Conservation (phyloP, 371 early-diverging fungal genomes). For the Mortierella sp. region DNA sequence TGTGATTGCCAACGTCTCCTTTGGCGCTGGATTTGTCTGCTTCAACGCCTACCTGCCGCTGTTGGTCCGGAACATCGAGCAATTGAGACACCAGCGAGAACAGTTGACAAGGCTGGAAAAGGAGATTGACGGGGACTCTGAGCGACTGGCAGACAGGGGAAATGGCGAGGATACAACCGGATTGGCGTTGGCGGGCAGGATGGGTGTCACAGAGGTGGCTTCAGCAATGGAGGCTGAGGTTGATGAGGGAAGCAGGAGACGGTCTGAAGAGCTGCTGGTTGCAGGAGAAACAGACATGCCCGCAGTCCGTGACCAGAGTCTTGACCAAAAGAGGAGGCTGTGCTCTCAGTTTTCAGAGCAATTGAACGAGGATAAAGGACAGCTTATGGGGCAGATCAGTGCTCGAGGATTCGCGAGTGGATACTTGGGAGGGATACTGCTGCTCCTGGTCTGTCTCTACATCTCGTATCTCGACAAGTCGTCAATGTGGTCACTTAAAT, state of each 20-base stretch:
- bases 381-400: constrained; percentile 60
- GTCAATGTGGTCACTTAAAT: constrained; percentile 47
- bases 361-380: constrained; percentile 42
- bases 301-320: neutral
- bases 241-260: neutral
- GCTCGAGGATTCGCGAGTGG: constrained; percentile 62
- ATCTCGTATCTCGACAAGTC: constrained; percentile 46
- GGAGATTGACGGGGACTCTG: constrained; percentile 16
- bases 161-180: neutral
- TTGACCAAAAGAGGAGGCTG: constrained; percentile 19
- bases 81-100: constrained; percentile 26
- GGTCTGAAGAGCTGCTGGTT: neutral
- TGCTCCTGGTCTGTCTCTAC: constrained; percentile 58
- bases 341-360: constrained; percentile 29
- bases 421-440: constrained; percentile 59
- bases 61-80: constrained; percentile 58
- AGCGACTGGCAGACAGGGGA: neutral
- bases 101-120: constrained; percentile 11
- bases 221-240: neutral
- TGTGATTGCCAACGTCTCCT: constrained; percentile 59
- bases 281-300: neutral
- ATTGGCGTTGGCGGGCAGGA: neutral
- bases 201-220: constrained; percentile 5
- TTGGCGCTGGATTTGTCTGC: constrained; percentile 62
- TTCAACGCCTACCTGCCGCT: constrained; percentile 66